These are phyloP conservation scores for Hypoxylon perforatum DNA, from an alignment of 495 filamentous ascomycete species.

Conservation along the genomic window DNA sequence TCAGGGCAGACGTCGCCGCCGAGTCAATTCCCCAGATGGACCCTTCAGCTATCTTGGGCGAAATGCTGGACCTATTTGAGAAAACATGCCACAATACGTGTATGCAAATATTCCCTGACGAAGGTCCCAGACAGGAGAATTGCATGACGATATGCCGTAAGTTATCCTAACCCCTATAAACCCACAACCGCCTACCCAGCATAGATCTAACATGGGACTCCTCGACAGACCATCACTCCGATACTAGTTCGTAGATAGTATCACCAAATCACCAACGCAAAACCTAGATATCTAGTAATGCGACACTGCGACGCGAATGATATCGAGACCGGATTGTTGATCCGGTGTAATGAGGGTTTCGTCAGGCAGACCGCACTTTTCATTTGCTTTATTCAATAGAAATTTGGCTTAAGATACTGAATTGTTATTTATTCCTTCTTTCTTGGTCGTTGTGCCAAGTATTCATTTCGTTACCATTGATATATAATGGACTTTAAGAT, in stretches of 20 bases:
- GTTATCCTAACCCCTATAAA: background rate
- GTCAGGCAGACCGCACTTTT: background rate
- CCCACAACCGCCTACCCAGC: background rate
- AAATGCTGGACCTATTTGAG: slow-evolving; percentile 19
- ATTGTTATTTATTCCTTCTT: too few relatives aligned
- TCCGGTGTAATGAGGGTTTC: background rate
- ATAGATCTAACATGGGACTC: background rate
- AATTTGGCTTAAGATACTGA: too few relatives aligned
- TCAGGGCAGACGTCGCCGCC: background rate
- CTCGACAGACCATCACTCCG: slow-evolving; percentile 17
- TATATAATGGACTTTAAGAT: too few relatives aligned
- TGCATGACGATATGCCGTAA: slow-evolving; percentile 38
- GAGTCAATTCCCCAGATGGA: background rate
- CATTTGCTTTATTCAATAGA: background rate
- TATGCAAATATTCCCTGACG: slow-evolving; percentile 21
- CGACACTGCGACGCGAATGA: background rate
- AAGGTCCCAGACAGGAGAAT: slow-evolving; percentile 17
- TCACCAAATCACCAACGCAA: background rate
- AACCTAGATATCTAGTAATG: slow-evolving; percentile 11
- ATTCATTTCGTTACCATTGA: too few relatives aligned
- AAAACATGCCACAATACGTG: slow-evolving; percentile 32
- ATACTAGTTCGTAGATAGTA: background rate
- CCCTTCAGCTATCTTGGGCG: background rate
- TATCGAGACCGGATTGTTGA: background rate
- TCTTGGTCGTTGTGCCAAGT: too few relatives aligned